Evolutionary conservation across 2,329 filamentous ascomycete genomes (phyloP), one percentile per base, ranked within the genome.

Genomic region (Aureobasidium subglaciale): DNA sequence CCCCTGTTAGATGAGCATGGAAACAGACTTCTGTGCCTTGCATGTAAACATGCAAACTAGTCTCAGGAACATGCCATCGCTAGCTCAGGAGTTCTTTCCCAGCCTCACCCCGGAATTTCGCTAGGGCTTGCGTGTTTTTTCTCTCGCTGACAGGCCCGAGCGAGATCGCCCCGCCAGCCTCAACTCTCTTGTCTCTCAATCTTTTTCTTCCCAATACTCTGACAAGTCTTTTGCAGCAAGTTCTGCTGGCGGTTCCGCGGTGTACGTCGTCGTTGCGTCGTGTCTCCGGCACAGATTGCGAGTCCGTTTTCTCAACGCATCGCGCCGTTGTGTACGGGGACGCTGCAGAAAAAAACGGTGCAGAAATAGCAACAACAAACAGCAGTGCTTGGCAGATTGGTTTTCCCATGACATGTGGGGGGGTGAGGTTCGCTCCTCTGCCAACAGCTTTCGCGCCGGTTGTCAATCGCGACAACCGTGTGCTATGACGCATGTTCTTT

Each of bases 41-140:
- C 45, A 49, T 35, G 45, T 24, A 37, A 24, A 25, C 45, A 25
- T 35, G 45, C 27, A 48, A 22, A 32, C 45, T 49, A 49, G 45
- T 49, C 27, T 30, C 30, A 48, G 22, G 42, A n/a, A 46, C 42
- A 46, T 48, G 45, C 29, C 24, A 49, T 49, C 30, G 45, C 45
- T 49, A 49, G 45, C 45, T 49, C 45, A 49, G 45, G 45, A 49
- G 45, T 45, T 29, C 5, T 20, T 22, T 48, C 43, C 45, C 45
- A 49, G 45, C 45, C 45, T 37, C 45, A 49, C 45, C 43, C 45
- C 30, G 25, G 45, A n/a, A 35, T 48, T 18, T 48, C 43, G 45
- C 45, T 25, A 48, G 45, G 20, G 45, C 45, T 49, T 49, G 45
- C 45, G 32, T 48, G 43, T 27, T 49, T 49, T 49, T n/a, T n/a